Percentiles rank a stretch among this genome's conserved stretches.
Evolutionary conservation across 441 rosid genomes (phyloP).

Genomic region (Eruca vesicaria): DNA sequence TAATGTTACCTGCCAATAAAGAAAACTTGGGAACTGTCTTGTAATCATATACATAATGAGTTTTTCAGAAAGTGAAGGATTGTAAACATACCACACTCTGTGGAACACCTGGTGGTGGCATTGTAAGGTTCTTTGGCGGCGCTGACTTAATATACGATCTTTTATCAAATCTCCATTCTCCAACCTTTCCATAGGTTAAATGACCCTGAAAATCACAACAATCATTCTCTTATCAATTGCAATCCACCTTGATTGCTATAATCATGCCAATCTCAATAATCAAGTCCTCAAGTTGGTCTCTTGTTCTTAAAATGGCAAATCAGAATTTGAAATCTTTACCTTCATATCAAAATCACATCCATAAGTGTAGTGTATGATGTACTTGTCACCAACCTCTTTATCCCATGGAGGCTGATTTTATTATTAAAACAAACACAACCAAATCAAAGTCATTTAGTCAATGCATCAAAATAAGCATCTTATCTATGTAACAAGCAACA

Average conservation of each 20-base stretch:
- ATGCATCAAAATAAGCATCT: not conserved
- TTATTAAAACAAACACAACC: conserved; percentile 30
- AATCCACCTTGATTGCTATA: too few relatives aligned
- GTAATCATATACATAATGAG: not conserved
- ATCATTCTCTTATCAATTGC: not conserved
- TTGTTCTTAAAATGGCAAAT: not conserved
- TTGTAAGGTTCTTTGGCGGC: conserved; percentile 83
- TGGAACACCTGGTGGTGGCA: conserved; percentile 93
- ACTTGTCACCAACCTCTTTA: conserved; percentile 75
- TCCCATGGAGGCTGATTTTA: conserved; percentile 95
- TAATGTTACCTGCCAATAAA: conserved; percentile 60
- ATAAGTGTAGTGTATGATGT: conserved; percentile 91
- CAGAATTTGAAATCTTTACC: conserved; percentile 41
- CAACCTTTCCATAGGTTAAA: conserved; percentile 84
- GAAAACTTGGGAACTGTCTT: not conserved
- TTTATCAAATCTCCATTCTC: conserved; percentile 98
- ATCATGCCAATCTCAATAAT: not conserved
- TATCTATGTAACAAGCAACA: conserved; percentile 1
- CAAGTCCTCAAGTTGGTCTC: not conserved
- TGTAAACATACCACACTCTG: conserved; percentile 85
- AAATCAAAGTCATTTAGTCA: conserved; percentile 8
- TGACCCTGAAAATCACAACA: conserved; percentile 61
- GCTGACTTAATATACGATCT: conserved; percentile 62
- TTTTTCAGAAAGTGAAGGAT: not conserved
- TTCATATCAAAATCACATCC: conserved; percentile 93